These are phyloP conservation scores for Pythium sp. DNA, from an alignment of 352 stramenopile genomes.

Conservation along the genomic window DNA sequence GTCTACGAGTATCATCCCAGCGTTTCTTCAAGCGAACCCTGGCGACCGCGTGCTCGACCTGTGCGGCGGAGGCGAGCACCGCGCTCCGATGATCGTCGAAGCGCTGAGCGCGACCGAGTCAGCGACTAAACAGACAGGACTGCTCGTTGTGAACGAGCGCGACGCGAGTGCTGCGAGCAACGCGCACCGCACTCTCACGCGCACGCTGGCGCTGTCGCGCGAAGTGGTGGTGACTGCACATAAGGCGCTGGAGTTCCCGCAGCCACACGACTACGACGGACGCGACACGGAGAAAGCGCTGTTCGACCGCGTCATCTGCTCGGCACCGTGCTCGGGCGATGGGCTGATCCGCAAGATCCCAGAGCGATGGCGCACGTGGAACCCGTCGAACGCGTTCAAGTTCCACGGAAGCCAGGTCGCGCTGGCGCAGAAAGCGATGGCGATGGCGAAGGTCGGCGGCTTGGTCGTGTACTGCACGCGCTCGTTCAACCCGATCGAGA, in stretches of 20 bases:
- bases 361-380: constrained; percentile 81
- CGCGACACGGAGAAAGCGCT: constrained; percentile 22
- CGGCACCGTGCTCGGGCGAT: constrained; percentile 76
- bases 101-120: constrained; percentile 15
- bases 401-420: constrained; percentile 72
- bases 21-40: constrained; percentile 90
- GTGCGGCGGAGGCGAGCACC: constrained; percentile 65
- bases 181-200: constrained; percentile 50
- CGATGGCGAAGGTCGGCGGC: constrained; percentile 48
- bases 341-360: constrained; percentile 75
- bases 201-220: constrained; percentile 48
- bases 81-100: constrained; percentile 56
- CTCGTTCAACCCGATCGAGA: constrained; percentile 80
- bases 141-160: constrained; percentile 75
- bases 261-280: constrained; percentile 18
- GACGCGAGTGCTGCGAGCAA: constrained; percentile 50
- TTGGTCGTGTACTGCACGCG: constrained; percentile 72
- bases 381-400: constrained; percentile 37
- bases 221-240: constrained; percentile 66
- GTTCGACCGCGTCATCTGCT: constrained; percentile 81
- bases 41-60: constrained; percentile 78
- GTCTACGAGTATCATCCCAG: constrained; percentile 93
- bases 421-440: constrained; percentile 69
- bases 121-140: constrained; percentile 8
- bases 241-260: constrained; percentile 73